Evolutionary conservation across 2,329 filamentous ascomycete genomes (phyloP).

Genomic region (Phaeomoniella chlamydospora): DNA sequence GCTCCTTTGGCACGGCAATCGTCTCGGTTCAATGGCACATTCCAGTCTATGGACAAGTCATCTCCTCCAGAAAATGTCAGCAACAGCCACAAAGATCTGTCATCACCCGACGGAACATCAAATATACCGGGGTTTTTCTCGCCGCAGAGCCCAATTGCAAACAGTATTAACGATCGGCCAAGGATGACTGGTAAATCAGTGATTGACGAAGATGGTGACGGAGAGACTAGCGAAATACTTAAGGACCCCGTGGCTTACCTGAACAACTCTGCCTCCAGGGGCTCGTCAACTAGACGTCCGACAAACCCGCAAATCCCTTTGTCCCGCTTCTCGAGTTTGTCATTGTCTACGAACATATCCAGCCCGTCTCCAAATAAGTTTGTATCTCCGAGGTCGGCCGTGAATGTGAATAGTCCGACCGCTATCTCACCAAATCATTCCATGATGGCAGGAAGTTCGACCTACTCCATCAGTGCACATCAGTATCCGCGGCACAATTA

Average conservation of each 20-base stretch:
- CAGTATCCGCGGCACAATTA: slow-evolving; percentile 53
- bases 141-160: slow-evolving; percentile 44
- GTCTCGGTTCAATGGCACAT: slow-evolving; percentile 47
- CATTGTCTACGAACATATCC: slow-evolving; percentile 52
- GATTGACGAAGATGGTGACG: slow-evolving; percentile 49
- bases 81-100: slow-evolving; percentile 27
- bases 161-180: slow-evolving; percentile 34
- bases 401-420: slow-evolving; percentile 35
- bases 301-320: slow-evolving; percentile 61
- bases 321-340: slow-evolving; percentile 52
- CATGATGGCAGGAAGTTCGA: slow-evolving; percentile 30
- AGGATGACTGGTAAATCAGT: slow-evolving; percentile 46
- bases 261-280: slow-evolving; percentile 39
- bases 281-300: slow-evolving; percentile 43
- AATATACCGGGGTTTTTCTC: slow-evolving; percentile 44
- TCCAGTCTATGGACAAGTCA: slow-evolving; percentile 43
- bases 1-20: slow-evolving; percentile 35
- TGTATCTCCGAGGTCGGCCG: slow-evolving; percentile 31
- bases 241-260: slow-evolving; percentile 53
- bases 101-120: slow-evolving; percentile 32
- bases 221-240: slow-evolving; percentile 47
- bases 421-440: slow-evolving; percentile 46
- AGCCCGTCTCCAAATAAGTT: slow-evolving; percentile 42
- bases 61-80: slow-evolving; percentile 26
- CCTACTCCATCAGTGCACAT: slow-evolving; percentile 41